A percentile compares a stretch with the other conserved stretches of the same genome.
These are phyloP conservation scores for Trichopus zeylanicus DNA, from an alignment of 116 monocot genomes.

Conservation along the genomic window DNA sequence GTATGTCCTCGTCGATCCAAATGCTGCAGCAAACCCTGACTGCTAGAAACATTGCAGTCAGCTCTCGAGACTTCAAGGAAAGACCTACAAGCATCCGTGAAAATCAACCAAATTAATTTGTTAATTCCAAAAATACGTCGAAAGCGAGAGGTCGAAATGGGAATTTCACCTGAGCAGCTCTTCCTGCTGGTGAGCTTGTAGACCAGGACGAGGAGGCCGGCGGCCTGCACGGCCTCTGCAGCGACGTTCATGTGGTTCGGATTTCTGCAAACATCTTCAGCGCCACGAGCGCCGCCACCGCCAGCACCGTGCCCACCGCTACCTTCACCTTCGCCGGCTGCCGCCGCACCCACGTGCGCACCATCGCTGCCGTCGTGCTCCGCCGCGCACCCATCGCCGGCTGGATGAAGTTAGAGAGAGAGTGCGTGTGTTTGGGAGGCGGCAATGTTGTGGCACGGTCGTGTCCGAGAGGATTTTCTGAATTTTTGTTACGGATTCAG, in stretches of 20 bases:
- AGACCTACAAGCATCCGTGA: constrained; percentile 12
- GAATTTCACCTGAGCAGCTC: not conserved
- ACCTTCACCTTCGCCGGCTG: constrained; percentile 21
- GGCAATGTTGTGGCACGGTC: too few species aligned
- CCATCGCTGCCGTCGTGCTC: constrained; percentile 7
- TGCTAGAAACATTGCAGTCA: constrained; percentile 35
- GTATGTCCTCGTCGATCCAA: constrained; percentile 15
- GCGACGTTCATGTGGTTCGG: not conserved
- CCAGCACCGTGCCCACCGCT: constrained; percentile 7
- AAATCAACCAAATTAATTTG: not conserved
- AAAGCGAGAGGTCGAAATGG: not conserved
- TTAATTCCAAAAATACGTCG: not conserved
- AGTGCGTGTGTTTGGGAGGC: too few species aligned
- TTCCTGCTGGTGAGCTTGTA: constrained; percentile 5
- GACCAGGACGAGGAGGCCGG: constrained; percentile 1
- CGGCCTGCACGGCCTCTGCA: not conserved
- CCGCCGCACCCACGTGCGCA: constrained; percentile 14
- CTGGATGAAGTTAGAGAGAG: too few species aligned
- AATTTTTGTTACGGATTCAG: too few species aligned
- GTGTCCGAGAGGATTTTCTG: too few species aligned
- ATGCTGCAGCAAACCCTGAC: constrained; percentile 22
- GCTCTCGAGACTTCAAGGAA: constrained; percentile 39
- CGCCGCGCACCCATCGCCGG: constrained; percentile 22
- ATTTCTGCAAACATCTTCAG: not conserved
- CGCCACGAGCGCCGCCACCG: not conserved